Percentiles rank a stretch among this genome's conserved stretches.
phyloP scores from a whole-genome alignment of 441 rosid species.

The Gossypium laxum region DNA sequence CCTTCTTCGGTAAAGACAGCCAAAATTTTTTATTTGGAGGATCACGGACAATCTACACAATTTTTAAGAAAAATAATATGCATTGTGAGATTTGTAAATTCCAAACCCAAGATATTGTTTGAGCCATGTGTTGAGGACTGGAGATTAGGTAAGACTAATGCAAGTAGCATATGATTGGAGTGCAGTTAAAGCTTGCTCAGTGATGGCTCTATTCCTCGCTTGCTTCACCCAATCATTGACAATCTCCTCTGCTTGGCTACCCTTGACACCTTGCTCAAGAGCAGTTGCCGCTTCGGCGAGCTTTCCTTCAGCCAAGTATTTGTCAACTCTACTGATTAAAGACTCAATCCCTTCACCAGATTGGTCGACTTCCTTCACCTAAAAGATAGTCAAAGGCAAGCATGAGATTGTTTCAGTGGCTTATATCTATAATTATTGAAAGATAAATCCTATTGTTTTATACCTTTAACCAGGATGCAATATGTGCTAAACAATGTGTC shows the following conservation, averaged over 20 bases:
- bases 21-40: constrained; percentile 19
- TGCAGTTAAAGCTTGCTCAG: constrained; percentile 74
- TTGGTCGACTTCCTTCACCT: constrained; percentile 63
- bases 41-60: constrained; percentile 14
- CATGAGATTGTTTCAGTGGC: neutral
- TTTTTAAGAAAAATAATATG: constrained; percentile 4
- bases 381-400: constrained; percentile 4
- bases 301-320: constrained; percentile 65
- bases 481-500: constrained; percentile 66
- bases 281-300: constrained; percentile 80
- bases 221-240: constrained; percentile 57
- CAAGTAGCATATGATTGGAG: constrained; percentile 82
- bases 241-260: constrained; percentile 72
- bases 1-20: neutral
- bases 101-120: neutral
- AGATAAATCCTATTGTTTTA: constrained; percentile 5
- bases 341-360: constrained; percentile 70
- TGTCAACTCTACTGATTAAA: constrained; percentile 55
- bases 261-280: constrained; percentile 74
- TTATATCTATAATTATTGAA: neutral
- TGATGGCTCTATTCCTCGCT: constrained; percentile 73
- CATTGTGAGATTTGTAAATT: constrained; percentile 1
- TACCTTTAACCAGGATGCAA: constrained; percentile 90
- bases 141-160: constrained; percentile 50
- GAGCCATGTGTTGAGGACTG: constrained; percentile 1